phyloP scores from a whole-genome alignment of 2,329 filamentous ascomycete species.

The Aspergillus quadricinctus region DNA sequence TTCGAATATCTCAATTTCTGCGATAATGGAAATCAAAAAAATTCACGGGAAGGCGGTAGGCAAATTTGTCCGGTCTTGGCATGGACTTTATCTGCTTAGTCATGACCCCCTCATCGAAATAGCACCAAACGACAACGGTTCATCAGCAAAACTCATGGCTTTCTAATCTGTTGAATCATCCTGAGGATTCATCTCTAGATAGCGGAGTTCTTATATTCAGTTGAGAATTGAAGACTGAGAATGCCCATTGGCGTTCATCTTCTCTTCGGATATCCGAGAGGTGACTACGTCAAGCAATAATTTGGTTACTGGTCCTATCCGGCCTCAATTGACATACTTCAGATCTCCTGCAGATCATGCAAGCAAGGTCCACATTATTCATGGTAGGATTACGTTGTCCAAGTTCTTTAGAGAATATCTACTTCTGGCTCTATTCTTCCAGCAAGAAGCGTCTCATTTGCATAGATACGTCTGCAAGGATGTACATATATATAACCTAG shows the following conservation, averaged over 20 bases:
- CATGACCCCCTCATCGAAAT: background rate
- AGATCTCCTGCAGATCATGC: background rate
- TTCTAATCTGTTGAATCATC: too few relatives aligned
- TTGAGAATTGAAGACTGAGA: background rate
- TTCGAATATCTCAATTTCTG: constrained; percentile 24
- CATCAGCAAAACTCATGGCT: background rate
- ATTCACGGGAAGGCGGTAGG: constrained; percentile 36
- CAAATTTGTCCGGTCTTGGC: constrained; percentile 28
- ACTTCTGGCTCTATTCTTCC: background rate
- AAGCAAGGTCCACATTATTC: background rate
- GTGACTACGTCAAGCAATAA: background rate
- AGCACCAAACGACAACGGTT: background rate
- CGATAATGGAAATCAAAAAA: constrained; percentile 32
- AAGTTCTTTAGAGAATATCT: background rate
- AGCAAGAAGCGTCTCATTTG: background rate
- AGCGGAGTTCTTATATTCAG: background rate
- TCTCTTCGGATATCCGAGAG: background rate
- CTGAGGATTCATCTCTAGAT: background rate
- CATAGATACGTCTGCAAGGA: background rate
- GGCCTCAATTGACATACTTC: background rate
- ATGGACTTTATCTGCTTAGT: constrained; percentile 1
- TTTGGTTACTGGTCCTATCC: background rate
- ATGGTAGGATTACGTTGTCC: background rate
- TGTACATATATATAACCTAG: background rate
- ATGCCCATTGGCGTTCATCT: background rate